Conservation (phyloP, 495 filamentous ascomycete genomes). For the Mycothermus thermophilus region DNA sequence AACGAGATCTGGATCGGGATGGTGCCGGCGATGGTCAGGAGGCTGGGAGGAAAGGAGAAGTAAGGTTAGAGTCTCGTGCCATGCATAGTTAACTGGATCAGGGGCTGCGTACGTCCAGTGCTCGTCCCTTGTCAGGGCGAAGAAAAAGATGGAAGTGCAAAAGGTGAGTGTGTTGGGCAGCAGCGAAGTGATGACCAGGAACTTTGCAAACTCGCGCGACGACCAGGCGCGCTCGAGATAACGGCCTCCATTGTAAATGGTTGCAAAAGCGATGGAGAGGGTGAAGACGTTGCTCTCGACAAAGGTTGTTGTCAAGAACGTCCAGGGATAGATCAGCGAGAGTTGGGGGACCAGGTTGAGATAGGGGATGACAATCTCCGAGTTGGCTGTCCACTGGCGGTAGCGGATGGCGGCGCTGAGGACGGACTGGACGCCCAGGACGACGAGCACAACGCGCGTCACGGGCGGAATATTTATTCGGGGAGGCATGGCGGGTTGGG, state of each 20-base stretch:
- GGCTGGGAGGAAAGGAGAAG: constrained; percentile 29
- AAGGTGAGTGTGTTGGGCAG: constrained; percentile 70
- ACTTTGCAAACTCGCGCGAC: constrained; percentile 82
- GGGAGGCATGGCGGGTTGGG: constrained; percentile 56
- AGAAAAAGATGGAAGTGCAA: constrained; percentile 56
- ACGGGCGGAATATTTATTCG: constrained; percentile 87
- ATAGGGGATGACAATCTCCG: constrained; percentile 60
- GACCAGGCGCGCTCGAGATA: constrained; percentile 96
- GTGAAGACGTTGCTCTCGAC: constrained; percentile 92
- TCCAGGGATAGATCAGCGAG: constrained; percentile 84
- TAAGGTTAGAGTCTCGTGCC: constrained; percentile 3
- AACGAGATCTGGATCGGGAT: constrained; percentile 84
- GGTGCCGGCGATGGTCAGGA: constrained; percentile 72
- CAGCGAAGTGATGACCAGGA: constrained; percentile 61
- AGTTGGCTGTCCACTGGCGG: constrained; percentile 42
- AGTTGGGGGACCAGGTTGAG: constrained; percentile 72
- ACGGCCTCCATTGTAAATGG: constrained; percentile 83
- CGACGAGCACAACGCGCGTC: constrained; percentile 66
- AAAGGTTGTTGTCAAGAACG: constrained; percentile 70
- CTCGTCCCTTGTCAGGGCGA: constrained; percentile 52
- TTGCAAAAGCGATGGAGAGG: constrained; percentile 60
- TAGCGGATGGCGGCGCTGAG: constrained; percentile 69
- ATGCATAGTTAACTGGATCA: too few species aligned
- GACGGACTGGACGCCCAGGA: constrained; percentile 60
- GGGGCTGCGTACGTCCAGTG: constrained; percentile 51